These are phyloP conservation scores for Notholithocarpus densiflorus DNA, from an alignment of 306 rosid species.

Conservation along the genomic window DNA sequence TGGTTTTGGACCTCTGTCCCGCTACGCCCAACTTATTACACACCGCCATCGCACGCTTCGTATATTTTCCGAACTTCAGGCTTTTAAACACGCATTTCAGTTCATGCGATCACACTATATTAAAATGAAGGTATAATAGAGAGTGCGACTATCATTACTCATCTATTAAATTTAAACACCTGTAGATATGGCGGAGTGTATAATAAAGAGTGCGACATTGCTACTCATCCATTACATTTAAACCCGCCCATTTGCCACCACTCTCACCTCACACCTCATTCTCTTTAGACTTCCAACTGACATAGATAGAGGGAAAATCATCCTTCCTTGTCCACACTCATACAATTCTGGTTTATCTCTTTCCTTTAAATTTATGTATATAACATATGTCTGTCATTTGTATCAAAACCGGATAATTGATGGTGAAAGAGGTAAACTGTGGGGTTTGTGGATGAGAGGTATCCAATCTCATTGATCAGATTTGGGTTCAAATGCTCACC, in stretches of 20 bases:
- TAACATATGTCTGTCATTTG: not conserved
- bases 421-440: constrained; percentile 33
- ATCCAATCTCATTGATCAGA: constrained; percentile 47
- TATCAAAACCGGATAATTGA: constrained; percentile 30
- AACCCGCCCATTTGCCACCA: not conserved
- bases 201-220: too few species aligned
- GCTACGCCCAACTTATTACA: too few species aligned
- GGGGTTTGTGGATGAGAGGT: constrained; percentile 55
- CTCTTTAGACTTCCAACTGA: not conserved
- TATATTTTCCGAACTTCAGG: too few species aligned
- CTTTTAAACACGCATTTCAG: too few species aligned
- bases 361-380: not conserved
- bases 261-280: not conserved
- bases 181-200: too few species aligned
- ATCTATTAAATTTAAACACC: too few species aligned
- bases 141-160: too few species aligned
- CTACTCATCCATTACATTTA: not conserved
- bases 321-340: not conserved
- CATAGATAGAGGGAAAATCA: not conserved
- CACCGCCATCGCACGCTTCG: too few species aligned
- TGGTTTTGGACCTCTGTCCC: too few species aligned
- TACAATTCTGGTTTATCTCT: not conserved
- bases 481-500: constrained; percentile 63
- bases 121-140: too few species aligned
- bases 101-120: too few species aligned